Conservation (phyloP, 2,329 filamentous ascomycete genomes). For the Pochonia chlamydosporia region DNA sequence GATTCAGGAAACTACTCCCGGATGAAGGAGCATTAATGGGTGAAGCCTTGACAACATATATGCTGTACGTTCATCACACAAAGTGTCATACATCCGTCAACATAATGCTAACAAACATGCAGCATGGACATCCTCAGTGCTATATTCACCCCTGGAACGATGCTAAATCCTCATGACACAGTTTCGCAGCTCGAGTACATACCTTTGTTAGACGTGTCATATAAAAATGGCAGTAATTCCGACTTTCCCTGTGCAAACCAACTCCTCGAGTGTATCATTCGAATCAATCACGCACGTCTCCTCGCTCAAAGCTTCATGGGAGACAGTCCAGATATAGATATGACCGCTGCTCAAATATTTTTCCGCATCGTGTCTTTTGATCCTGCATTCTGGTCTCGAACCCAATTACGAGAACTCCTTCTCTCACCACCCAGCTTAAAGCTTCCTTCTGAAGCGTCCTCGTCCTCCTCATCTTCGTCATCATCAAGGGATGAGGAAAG, state of each 20-base stretch:
- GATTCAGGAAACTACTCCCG: neutral
- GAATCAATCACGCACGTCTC: neutral
- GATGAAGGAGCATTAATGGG: neutral
- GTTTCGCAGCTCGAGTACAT: conserved; percentile 2
- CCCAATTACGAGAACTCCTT: neutral
- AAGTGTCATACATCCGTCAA: too few species aligned
- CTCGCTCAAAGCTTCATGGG: neutral
- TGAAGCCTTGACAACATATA: conserved; percentile 5
- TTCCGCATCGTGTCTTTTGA: neutral
- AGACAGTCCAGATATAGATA: neutral
- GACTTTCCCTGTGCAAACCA: conserved; percentile 2
- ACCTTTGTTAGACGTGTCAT: neutral
- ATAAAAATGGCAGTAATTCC: neutral
- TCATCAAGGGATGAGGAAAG: too few species aligned
- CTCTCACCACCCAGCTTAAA: neutral
- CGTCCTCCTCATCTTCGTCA: too few species aligned
- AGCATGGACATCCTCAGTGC: conserved; percentile 2
- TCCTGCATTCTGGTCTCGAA: neutral
- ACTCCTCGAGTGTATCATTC: conserved; percentile 3
- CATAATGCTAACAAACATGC: too few species aligned
- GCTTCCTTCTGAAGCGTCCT: too few species aligned
- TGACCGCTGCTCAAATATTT: neutral
- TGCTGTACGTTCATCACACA: conserved; percentile 10
- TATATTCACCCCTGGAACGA: neutral
- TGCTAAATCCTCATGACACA: neutral